Base-by-base conservation (phyloP, 2,329 filamentous ascomycete genomes). In the Sporothrix euskadiensis region DNA sequence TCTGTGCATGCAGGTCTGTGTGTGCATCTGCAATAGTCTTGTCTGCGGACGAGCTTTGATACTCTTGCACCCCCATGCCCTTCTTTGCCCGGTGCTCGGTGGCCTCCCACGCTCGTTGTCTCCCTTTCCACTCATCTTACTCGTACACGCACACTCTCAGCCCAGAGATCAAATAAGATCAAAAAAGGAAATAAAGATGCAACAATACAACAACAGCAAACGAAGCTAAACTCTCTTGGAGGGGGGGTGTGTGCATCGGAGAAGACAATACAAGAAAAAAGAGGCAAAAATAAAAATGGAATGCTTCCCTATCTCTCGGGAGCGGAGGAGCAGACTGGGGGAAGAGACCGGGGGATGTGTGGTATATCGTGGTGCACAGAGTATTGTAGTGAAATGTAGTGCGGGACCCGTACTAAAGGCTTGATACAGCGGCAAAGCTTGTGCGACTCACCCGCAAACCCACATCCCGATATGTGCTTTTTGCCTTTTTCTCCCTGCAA, bases 351-450 rank as follows among this genome's bases (percentile, higher is more conserved):
- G 66, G 65, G 47, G 47, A 52, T 69, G 47, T 32, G 65, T 22
- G 39, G 39, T 47, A 3, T 12, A 49, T 16, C 19, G 44, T 49
- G 41, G 41, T 44, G 41, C 3, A 44, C 12, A 2, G 26, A 26
- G 26, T 26, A 26, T 26, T 41, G 39, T 41, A 10, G 39, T 41
- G 39, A 3, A 16, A n/a, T 63, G 35, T 41, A 47, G 47, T 32
- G 66, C 47, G 61, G 35, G 61, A 66, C 19, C 66, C 66, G 26
- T 54, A 68, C 52, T 12, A 68, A 68, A 52, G 30, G 56, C 59
- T 69, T 69, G 66, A 69, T 69, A 69, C 66, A 39, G 66, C 66
- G 66, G 66, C 47, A 39, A 54, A 54, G 66, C 19, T 39, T 39
- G 47, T 39, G 47, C 65, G 30, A 69, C 66, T 69, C 66, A 26